These are phyloP conservation scores for Tricholoma sp. DNA, from an alignment of 768 basidiomycete species.

Conservation along the genomic window DNA sequence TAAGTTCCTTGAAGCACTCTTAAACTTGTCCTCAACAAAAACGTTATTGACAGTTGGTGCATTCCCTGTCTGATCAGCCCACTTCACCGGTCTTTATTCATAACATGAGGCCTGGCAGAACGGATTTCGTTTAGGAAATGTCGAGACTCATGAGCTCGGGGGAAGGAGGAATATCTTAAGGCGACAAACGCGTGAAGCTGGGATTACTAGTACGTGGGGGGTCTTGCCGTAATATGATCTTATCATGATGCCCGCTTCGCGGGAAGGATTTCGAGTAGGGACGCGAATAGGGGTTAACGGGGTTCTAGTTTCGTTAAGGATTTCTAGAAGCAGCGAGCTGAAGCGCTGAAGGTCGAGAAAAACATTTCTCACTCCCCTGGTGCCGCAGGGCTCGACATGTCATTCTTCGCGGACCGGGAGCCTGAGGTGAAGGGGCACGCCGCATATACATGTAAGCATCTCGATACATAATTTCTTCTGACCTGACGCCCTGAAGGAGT, in stretches of 20 bases:
- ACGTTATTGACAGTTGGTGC: not conserved
- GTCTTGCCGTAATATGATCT: not conserved
- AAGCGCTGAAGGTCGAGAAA: not conserved
- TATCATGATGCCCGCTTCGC: not conserved
- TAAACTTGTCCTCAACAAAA: too few species aligned
- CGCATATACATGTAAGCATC: too few species aligned
- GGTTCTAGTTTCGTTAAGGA: not conserved
- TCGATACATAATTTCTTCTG: too few species aligned
- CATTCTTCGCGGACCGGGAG: too few species aligned
- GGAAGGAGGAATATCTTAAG: too few species aligned
- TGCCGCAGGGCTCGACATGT: too few species aligned
- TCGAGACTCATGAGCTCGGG: too few species aligned
- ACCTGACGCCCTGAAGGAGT: too few species aligned
- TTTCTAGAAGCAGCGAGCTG: not conserved
- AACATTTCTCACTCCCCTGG: not conserved
- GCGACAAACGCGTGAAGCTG: too few species aligned
- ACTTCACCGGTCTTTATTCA: not conserved
- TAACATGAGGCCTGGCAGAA: not conserved
- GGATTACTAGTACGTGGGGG: not conserved
- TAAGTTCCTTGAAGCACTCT: too few species aligned
- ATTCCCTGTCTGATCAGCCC: not conserved
- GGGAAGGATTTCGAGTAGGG: not conserved
- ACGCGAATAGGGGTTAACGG: not conserved
- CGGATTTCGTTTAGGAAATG: too few species aligned
- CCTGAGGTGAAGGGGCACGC: too few species aligned